Base-by-base conservation (phyloP, 2,329 filamentous ascomycete genomes). In the Arthrocladium fulminans region DNA sequence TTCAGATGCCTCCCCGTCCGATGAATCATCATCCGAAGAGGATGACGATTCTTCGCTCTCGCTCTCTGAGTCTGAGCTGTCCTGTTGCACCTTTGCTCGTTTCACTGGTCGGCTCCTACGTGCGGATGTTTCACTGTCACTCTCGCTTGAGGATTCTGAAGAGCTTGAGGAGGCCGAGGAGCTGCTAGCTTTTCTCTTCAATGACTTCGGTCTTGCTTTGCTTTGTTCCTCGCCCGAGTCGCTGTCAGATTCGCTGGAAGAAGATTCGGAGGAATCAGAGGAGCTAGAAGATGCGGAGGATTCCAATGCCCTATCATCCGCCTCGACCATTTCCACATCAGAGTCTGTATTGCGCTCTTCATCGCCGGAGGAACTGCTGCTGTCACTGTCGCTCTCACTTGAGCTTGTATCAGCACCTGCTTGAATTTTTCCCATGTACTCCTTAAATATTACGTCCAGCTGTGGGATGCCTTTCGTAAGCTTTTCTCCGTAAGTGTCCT, bases 121-220 rank as follows among this genome's bases (percentile, higher is more conserved):
- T 1, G 70, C 71, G 8, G 54, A 53, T 9, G 60, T 58, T 2
- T 60, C 60, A 0, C 61, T 64, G 25, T 67, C 65, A 9, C 67
- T 69, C 47, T 65, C 65, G 2, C 70, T 71, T 17, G 53, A 53
- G 9, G 59, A 58, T 2, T 61, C 61, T 4, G 57, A 58, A 2
- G 65, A 67, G 49, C 60, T 61, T 9, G 62, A 64, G 32, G 65
- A 59, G 5, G 52, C 49, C 15, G 63, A 64, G 8, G 63, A 68
- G 8, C 66, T 64, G 43, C 66, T 65, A 6, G 76, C 76, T 67
- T 83, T 83, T 49, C 79, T 74, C 66, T 83, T 83, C 50, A 76
- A 60, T 1, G 66, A 66, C 24, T 75, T 74, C 7, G 43, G 48
- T 54, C 41, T 34, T 52, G 40, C 45, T 52, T 44, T 41, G 47